phyloP scores from a whole-genome alignment of 2,329 filamentous ascomycete species.

The Boeremia lycopersici region DNA sequence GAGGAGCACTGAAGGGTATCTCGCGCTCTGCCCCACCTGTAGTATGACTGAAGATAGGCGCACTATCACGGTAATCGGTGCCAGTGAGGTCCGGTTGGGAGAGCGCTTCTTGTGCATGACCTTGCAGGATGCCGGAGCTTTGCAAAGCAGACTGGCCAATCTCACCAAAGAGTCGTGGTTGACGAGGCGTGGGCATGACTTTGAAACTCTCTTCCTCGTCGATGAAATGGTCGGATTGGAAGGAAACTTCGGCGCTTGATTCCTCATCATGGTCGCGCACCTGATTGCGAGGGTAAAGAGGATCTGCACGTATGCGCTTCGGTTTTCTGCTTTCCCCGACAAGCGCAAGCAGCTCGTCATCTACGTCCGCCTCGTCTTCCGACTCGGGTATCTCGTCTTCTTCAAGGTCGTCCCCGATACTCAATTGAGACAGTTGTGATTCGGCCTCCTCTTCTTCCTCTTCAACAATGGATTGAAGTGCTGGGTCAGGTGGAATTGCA shows the following conservation, averaged over 20 bases:
- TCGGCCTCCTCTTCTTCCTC: conserved; percentile 67
- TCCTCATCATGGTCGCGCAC: conserved; percentile 44
- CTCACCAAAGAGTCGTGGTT: conserved; percentile 64
- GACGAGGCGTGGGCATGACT: conserved; percentile 29
- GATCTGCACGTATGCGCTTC: conserved; percentile 53
- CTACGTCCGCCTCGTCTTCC: conserved; percentile 37
- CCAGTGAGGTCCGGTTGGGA: conserved; percentile 21
- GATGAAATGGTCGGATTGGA: conserved; percentile 38
- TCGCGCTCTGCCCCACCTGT: conserved; percentile 20
- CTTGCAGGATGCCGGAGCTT: conserved; percentile 56
- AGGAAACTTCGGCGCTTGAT: conserved; percentile 49
- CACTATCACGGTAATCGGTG: conserved; percentile 10
- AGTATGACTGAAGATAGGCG: conserved; percentile 16
- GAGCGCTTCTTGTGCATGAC: conserved; percentile 38
- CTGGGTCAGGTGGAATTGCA: conserved; percentile 43
- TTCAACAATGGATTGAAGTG: conserved; percentile 50
- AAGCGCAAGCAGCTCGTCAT: conserved; percentile 44
- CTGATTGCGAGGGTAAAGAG: conserved; percentile 47
- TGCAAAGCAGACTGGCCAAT: conserved; percentile 61
- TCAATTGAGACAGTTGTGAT: conserved; percentile 56
- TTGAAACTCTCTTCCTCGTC: conserved; percentile 39
- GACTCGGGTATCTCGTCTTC: conserved; percentile 39
- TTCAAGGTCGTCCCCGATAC: conserved; percentile 49
- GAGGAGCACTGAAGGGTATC: conserved; percentile 22
- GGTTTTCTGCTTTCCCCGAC: conserved; percentile 43